Conservation (phyloP, 1,284 basidiomycete genomes). For the Ceratobasidium sp. region DNA sequence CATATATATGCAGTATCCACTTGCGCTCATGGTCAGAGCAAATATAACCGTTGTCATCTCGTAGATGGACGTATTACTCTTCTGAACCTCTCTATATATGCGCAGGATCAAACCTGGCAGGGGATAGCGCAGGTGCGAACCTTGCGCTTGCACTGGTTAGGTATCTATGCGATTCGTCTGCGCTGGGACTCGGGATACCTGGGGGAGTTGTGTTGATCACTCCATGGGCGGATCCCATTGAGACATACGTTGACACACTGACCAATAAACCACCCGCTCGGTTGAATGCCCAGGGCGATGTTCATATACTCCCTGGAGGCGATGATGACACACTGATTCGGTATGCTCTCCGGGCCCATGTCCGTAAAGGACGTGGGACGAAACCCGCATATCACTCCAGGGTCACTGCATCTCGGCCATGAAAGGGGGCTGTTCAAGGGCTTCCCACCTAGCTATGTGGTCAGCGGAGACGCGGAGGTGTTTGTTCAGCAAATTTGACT, state of each 20-base stretch:
- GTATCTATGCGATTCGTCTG: constrained; percentile 53
- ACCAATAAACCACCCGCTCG: constrained; percentile 47
- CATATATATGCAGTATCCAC: too few species aligned
- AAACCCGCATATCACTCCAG: constrained; percentile 64
- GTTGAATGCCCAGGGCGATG: constrained; percentile 47
- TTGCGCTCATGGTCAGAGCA: too few species aligned
- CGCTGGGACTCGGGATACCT: constrained; percentile 56
- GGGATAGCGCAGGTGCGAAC: constrained; percentile 77
- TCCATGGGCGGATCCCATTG: constrained; percentile 62
- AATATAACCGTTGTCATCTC: too few species aligned
- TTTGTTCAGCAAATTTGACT: constrained; percentile 59
- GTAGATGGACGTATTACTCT: too few species aligned
- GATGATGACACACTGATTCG: constrained; percentile 7
- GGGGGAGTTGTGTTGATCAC: constrained; percentile 62
- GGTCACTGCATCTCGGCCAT: constrained; percentile 53
- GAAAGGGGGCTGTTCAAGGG: constrained; percentile 53
- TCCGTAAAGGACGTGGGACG: constrained; percentile 51
- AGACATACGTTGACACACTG: constrained; percentile 45
- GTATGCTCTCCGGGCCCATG: constrained; percentile 47
- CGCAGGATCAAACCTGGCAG: too few species aligned
- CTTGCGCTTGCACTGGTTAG: constrained; percentile 63
- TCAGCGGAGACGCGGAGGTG: constrained; percentile 61
- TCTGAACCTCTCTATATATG: too few species aligned
- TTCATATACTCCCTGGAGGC: constrained; percentile 50
- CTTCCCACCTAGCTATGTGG: constrained; percentile 63